Percentiles rank a stretch among this genome's conserved stretches.
Conservation (phyloP, 805 yeast species). For the Ogataea henricii region DNA sequence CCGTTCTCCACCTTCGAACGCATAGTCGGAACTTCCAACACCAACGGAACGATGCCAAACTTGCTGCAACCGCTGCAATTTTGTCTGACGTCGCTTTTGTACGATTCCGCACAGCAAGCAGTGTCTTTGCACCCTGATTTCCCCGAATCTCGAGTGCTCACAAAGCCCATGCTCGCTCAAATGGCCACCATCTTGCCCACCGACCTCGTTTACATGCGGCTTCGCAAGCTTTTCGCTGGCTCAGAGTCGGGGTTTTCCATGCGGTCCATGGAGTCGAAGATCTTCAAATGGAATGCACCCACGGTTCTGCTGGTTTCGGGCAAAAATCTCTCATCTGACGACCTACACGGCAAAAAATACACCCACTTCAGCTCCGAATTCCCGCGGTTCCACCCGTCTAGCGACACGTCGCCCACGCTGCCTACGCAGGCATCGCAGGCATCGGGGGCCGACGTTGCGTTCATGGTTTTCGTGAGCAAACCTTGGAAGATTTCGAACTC, state of each 20-base stretch:
- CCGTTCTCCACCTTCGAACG: slow-evolving; percentile 36
- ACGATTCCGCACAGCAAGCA: slow-evolving; percentile 1
- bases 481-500: slow-evolving; percentile 83
- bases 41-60: slow-evolving; percentile 40
- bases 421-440: background rate
- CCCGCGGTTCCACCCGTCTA: slow-evolving; percentile 40
- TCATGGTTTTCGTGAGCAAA: slow-evolving; percentile 62
- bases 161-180: slow-evolving; percentile 39
- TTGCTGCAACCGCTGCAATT: slow-evolving; percentile 46
- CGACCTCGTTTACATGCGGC: slow-evolving; percentile 45
- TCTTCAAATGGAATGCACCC: slow-evolving; percentile 90
- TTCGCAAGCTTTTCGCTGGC: slow-evolving; percentile 69
- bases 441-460: slow-evolving; percentile 31
- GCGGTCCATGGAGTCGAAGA: slow-evolving; percentile 79
- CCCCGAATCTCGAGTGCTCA: slow-evolving; percentile 40
- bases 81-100: slow-evolving; percentile 46
- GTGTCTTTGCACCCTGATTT: slow-evolving; percentile 10
- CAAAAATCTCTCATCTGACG: slow-evolving; percentile 37
- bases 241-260: slow-evolving; percentile 83
- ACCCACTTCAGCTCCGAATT: slow-evolving; percentile 51
- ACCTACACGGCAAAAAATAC: slow-evolving; percentile 47
- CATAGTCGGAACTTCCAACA: slow-evolving; percentile 26
- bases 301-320: slow-evolving; percentile 74
- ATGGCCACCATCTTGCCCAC: slow-evolving; percentile 40
- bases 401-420: slow-evolving; percentile 10